Base-by-base conservation (phyloP, 2,329 filamentous ascomycete genomes). In the Xylaria sp. region DNA sequence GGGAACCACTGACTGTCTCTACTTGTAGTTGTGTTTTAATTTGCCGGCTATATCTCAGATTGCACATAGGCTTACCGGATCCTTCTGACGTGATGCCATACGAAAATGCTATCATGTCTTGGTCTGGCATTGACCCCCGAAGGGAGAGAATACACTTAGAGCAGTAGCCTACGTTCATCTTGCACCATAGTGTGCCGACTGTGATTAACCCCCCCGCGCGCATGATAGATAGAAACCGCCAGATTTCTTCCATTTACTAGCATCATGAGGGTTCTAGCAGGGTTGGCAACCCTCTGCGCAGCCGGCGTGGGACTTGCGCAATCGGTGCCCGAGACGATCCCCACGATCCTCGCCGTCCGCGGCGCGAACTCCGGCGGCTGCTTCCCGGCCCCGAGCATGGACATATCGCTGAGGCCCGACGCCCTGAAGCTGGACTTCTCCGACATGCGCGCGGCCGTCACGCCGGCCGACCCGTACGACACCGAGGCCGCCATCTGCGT, bases 401-500 rank as follows among this genome's bases (percentile, higher is more conserved):
- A 7, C 7, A 34, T 58, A 4, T 48, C 44, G 3, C 17, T 56
- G 4, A 43, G 29, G 2, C 19, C 55, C n/a, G 29, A 50, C 13
- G 50, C 16, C 22, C 37, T 60, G 11, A 48, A 44, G 16, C 39
- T 60, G 8, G 55, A 60, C 50, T 58, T 60, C 17, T 44, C 52
- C 40, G 58, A 60, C 34, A 60, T 60, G 58, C 52, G 55, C 2
- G 58, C 58, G 1, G 56, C 52, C 34, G 58, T 60, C 6, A n/a
- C 47, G 1, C 58, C 58, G 20, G 22, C 58, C 21, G 50, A 54
- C 50, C 13, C 34, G 1, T 60, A 49, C 52, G 58, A 60, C 22
- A 56, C 50, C 39, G 55, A 58, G 20, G 58, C 58, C 6, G 58
- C 58, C 21, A 58, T 60, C 38, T 60, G 58, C 26, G 41, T 60